A percentile compares a stretch with the other conserved stretches of the same genome.
Evolutionary conservation across 108 stramenopile genomes (phyloP).

Genomic region (Seminavis robusta): DNA sequence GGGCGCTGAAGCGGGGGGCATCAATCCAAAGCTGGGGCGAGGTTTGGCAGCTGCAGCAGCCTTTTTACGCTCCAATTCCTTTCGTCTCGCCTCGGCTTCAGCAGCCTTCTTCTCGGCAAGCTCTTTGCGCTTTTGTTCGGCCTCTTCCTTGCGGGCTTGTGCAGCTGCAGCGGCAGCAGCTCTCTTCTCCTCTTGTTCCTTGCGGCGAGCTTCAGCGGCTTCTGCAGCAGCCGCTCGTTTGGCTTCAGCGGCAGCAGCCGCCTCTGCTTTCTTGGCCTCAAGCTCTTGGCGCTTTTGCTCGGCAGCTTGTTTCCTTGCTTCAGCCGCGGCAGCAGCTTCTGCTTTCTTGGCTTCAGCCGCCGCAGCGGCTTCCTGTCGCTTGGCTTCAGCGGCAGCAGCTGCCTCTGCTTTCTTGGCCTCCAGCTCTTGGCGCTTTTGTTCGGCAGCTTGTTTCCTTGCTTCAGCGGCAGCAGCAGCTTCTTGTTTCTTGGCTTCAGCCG

Average conservation of each 20-base stretch:
- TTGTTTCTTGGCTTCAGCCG: slow-evolving; percentile 12
- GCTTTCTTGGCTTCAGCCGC: neutral
- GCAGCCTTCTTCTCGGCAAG: neutral
- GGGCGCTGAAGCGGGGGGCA: too few relatives aligned
- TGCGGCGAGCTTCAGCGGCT: slow-evolving; percentile 7
- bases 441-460: neutral
- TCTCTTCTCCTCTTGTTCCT: too few relatives aligned
- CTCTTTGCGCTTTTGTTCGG: neutral
- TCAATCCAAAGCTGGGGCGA: too few relatives aligned
- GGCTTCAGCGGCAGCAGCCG: slow-evolving; percentile 4
- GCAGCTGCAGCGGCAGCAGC: neutral
- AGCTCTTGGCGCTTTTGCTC: too few relatives aligned
- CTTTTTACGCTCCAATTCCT: too few relatives aligned
- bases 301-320: too few relatives aligned
- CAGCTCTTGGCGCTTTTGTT: slow-evolving; percentile 1
- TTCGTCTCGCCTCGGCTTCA: slow-evolving; percentile 9
- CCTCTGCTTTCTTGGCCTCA: neutral
- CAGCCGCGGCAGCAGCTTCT: slow-evolving; percentile 14
- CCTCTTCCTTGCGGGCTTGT: too few relatives aligned
- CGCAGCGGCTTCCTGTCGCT: neutral
- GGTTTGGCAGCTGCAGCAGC: too few relatives aligned
- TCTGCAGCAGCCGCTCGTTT: slow-evolving; percentile 3
- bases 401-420: slow-evolving; percentile 12
- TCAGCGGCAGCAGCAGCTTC: slow-evolving; percentile 6
- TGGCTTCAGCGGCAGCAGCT: neutral